Evolutionary conservation across 2,329 filamentous ascomycete genomes (phyloP).

Genomic region (Fusarium anguioides): DNA sequence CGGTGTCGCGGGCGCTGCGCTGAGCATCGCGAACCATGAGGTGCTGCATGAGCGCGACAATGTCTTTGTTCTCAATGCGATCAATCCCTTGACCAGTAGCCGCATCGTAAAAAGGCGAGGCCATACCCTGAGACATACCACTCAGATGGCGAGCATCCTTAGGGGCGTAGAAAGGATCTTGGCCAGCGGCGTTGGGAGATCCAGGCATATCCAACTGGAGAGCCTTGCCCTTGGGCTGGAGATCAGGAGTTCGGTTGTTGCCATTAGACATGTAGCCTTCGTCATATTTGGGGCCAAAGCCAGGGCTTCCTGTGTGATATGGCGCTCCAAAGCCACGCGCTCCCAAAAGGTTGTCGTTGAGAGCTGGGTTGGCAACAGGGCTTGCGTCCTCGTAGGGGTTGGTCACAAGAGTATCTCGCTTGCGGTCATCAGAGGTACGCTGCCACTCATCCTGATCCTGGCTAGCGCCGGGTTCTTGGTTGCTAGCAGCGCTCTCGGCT

Average conservation of each 20-base stretch:
- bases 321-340: constrained; percentile 56
- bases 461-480: constrained; percentile 58
- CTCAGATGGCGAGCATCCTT: constrained; percentile 75
- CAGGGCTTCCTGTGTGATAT: constrained; percentile 66
- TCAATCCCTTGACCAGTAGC: constrained; percentile 89
- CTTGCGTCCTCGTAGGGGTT: constrained; percentile 75
- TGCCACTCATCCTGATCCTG: constrained; percentile 74
- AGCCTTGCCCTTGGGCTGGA: constrained; percentile 66
- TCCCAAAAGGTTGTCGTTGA: constrained; percentile 62
- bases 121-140: constrained; percentile 92
- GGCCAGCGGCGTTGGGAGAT: constrained; percentile 60
- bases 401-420: constrained; percentile 73
- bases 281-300: constrained; percentile 72
- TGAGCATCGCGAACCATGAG: constrained; percentile 97
- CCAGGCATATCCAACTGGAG: constrained; percentile 59
- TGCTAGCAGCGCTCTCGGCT: constrained; percentile 49
- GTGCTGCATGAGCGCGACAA: constrained; percentile 97
- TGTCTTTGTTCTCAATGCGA: constrained; percentile 93
- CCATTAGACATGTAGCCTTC: constrained; percentile 92
- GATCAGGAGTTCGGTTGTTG: constrained; percentile 65
- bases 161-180: constrained; percentile 74
- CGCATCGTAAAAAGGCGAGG: constrained; percentile 89
- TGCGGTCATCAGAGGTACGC: constrained; percentile 70
- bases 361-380: constrained; percentile 67
- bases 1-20: constrained; percentile 93